Evolutionary conservation across 805 yeast genomes (phyloP).

Genomic region (Candida arabinofermentans): DNA sequence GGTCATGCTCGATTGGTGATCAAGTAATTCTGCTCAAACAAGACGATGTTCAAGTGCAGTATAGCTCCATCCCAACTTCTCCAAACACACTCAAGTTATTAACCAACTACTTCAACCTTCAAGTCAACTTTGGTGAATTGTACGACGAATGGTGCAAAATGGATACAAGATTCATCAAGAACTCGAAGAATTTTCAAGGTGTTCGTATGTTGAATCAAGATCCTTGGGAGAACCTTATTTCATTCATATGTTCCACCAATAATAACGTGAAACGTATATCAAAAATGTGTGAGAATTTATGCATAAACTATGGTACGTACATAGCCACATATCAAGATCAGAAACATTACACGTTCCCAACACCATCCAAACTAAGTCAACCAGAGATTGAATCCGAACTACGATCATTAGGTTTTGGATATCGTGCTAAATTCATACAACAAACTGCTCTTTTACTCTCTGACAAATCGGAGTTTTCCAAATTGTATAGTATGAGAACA

Average conservation of each 20-base stretch:
- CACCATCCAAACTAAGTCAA: conserved; percentile 46
- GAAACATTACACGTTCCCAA: conserved; percentile 70
- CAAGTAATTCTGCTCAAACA: conserved; percentile 66
- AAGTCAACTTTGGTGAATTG: conserved; percentile 48
- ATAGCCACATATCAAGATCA: conserved; percentile 51
- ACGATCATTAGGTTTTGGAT: conserved; percentile 72
- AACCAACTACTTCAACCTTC: conserved; percentile 66
- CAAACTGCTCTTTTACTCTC: conserved; percentile 63
- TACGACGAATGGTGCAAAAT: conserved; percentile 57
- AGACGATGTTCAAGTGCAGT: conserved; percentile 46
- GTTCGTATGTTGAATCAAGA: conserved; percentile 86
- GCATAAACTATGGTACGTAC: conserved; percentile 63
- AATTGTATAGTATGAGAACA: conserved; percentile 40
- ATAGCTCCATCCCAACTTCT: conserved; percentile 37
- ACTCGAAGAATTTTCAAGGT: conserved; percentile 48
- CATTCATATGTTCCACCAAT: conserved; percentile 93
- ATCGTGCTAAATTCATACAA: conserved; percentile 83
- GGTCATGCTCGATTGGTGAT: conserved; percentile 61
- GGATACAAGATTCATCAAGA: conserved; percentile 47
- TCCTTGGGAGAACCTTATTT: conserved; percentile 92
- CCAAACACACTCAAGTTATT: conserved; percentile 42
- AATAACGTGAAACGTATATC: conserved; percentile 92
- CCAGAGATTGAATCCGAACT: conserved; percentile 32
- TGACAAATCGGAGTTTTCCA: conserved; percentile 34
- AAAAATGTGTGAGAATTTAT: conserved; percentile 81